A percentile compares a stretch with the other conserved stretches of the same genome.
phyloP scores from a whole-genome alignment of 306 rosid genomes.

The Cucumis cinereus region DNA sequence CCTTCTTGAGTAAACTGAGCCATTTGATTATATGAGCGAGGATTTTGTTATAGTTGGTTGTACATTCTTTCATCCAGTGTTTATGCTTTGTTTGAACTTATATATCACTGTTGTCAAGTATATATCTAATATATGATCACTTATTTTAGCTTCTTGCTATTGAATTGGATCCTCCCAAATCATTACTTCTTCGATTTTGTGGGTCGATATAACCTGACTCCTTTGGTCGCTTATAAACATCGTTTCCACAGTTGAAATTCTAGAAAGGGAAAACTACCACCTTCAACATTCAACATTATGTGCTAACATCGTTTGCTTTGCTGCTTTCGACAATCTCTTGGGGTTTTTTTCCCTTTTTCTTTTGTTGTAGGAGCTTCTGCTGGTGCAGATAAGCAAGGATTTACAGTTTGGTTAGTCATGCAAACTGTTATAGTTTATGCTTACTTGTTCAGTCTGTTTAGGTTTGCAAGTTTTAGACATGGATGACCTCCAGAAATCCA shows the following conservation, averaged over 20 bases:
- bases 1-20: constrained; percentile 21
- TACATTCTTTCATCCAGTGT: constrained; percentile 36
- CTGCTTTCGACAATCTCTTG: not conserved
- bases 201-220: too few relatives aligned
- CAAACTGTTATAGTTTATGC: not conserved
- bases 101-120: constrained; percentile 16
- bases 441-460: not conserved
- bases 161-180: not conserved
- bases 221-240: not conserved
- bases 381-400: not conserved
- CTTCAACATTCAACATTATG: not conserved
- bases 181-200: not conserved
- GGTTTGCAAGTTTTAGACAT: not conserved
- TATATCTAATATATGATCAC: not conserved
- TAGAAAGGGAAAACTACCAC: not conserved
- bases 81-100: constrained; percentile 18
- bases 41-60: constrained; percentile 30
- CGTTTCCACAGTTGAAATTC: not conserved
- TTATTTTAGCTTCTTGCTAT: not conserved
- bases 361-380: not conserved
- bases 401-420: not conserved
- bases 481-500: not conserved
- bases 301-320: not conserved
- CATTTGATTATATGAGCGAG: constrained; percentile 37
- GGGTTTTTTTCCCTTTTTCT: not conserved